phyloP scores from a whole-genome alignment of 2,329 filamentous ascomycete genomes.

The Paraphoma chrysanthemicola region DNA sequence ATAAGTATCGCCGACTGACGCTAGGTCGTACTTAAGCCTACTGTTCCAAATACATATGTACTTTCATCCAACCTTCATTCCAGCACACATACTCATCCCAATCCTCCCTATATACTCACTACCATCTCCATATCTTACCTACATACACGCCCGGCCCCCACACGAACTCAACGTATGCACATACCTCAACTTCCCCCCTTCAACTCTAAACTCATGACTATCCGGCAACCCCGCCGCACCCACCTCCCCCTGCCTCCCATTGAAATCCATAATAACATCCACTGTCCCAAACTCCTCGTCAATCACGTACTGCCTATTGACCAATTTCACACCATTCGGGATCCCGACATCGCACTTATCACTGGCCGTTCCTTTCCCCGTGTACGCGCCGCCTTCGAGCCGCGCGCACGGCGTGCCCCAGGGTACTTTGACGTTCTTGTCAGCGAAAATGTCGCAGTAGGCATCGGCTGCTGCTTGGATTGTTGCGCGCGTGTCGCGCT shows the following conservation, averaged over 20 bases:
- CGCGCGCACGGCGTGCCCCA: conserved; percentile 38
- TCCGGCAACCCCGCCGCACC: conserved; percentile 33
- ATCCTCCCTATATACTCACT: not conserved
- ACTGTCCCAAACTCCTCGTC: conserved; percentile 41
- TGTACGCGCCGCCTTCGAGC: conserved; percentile 37
- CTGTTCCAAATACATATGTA: too few relatives aligned
- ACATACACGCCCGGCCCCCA: conserved; percentile 12
- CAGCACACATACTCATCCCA: not conserved
- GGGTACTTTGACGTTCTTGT: conserved; percentile 34
- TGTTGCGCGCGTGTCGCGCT: conserved; percentile 25
- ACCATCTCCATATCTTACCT: not conserved
- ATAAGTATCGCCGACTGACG: not conserved
- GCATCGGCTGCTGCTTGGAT: conserved; percentile 38
- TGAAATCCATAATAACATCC: conserved; percentile 41
- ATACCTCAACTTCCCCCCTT: conserved; percentile 38
- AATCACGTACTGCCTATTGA: conserved; percentile 38
- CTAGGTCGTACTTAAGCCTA: not conserved
- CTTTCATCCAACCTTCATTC: too few relatives aligned
- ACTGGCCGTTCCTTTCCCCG: conserved; percentile 28
- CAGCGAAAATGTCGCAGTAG: conserved; percentile 36
- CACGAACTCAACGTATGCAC: conserved; percentile 38
- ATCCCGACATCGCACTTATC: conserved; percentile 38
- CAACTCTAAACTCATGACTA: conserved; percentile 41
- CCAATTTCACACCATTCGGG: conserved; percentile 34
- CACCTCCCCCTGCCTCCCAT: conserved; percentile 15